A percentile compares a stretch with the other conserved stretches of the same genome.
Evolutionary conservation across 768 basidiomycete genomes (phyloP).

Genomic region (Ephemerocybe angulata): DNA sequence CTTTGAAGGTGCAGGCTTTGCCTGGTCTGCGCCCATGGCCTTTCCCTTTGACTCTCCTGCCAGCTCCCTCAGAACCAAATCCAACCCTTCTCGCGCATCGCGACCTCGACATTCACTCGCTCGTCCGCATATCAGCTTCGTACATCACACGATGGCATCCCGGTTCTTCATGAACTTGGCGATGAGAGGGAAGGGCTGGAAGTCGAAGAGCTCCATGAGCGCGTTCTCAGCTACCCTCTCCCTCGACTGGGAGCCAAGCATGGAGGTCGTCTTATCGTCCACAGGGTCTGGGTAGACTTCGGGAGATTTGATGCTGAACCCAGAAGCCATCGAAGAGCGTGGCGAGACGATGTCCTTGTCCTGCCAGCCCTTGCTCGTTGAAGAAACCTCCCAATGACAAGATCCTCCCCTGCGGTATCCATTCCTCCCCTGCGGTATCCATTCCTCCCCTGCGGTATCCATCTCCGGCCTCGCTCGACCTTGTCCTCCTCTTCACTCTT

Average conservation of each 20-base stretch:
- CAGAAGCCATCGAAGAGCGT: conserved; percentile 94
- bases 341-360: conserved; percentile 84
- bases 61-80: conserved; percentile 91
- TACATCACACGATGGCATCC: conserved; percentile 97
- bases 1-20: conserved; percentile 64
- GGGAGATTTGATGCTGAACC: conserved; percentile 90
- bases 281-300: conserved; percentile 95
- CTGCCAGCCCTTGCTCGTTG: conserved; percentile 47
- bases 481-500: too few species aligned
- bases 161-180: conserved; percentile 91
- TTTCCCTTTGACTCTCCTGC: conserved; percentile 70
- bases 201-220: conserved; percentile 96
- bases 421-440: too few species aligned
- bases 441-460: too few species aligned
- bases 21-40: conserved; percentile 78
- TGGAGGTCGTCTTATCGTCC: conserved; percentile 78
- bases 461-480: too few species aligned
- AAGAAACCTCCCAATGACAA: too few species aligned
- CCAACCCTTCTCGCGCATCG: conserved; percentile 96
- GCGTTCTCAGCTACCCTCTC: conserved; percentile 16
- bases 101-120: conserved; percentile 90
- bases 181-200: conserved; percentile 85
- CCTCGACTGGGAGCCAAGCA: conserved; percentile 17
- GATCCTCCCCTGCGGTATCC: too few species aligned
- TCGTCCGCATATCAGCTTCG: conserved; percentile 91